Evolutionary conservation across 208 protist genomes (phyloP).

Genomic region (Balamuthia mandrillaris): DNA sequence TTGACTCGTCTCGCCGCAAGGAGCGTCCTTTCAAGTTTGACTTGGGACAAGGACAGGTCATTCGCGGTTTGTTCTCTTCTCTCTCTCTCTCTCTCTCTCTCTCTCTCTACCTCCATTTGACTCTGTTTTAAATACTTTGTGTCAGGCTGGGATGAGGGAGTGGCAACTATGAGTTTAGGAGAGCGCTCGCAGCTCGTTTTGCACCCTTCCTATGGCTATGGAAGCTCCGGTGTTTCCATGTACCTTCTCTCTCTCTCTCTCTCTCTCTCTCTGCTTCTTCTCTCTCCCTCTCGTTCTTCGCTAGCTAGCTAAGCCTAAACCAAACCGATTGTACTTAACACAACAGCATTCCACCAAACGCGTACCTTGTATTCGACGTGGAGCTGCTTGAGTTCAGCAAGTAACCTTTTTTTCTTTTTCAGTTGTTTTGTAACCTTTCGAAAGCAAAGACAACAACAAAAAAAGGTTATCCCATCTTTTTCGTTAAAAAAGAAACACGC

Average conservation of each 20-base stretch:
- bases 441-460: too few relatives aligned
- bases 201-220: constrained; percentile 3
- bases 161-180: constrained; percentile 25
- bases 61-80: not conserved
- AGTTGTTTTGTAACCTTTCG: too few relatives aligned
- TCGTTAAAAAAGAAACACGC: too few relatives aligned
- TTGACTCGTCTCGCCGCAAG: constrained; percentile 26
- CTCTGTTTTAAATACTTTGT: too few relatives aligned
- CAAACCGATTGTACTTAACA: not conserved
- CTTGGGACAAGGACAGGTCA: constrained; percentile 19
- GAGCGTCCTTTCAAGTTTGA: constrained; percentile 7
- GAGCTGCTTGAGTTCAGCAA: constrained; percentile 39
- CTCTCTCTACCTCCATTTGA: too few relatives aligned
- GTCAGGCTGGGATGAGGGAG: constrained; percentile 33
- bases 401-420: too few relatives aligned
- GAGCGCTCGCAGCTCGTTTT: constrained; percentile 28
- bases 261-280: not conserved
- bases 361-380: constrained; percentile 5
- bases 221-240: not conserved
- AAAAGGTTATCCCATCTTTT: too few relatives aligned
- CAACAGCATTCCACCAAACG: constrained; percentile 22
- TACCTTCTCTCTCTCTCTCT: not conserved
- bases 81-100: too few relatives aligned
- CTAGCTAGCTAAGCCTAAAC: not conserved
- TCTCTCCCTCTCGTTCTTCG: not conserved